Base-by-base conservation (phyloP, 305 asterid species). In the Ruellia speciosa region DNA sequence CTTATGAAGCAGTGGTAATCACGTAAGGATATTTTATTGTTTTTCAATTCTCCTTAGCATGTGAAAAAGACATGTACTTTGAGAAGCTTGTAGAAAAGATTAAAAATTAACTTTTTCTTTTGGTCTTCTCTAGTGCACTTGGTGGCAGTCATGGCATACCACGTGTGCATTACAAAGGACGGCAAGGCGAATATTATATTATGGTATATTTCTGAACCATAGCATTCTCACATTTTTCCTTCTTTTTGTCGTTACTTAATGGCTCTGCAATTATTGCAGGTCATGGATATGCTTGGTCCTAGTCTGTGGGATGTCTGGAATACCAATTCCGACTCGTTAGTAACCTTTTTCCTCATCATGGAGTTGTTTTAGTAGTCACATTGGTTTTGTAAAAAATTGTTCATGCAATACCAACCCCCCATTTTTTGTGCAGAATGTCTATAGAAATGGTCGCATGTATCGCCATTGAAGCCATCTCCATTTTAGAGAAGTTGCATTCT, bases 231-330 rank as follows among this genome's bases (percentile, higher is more conserved):
- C 11, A 10, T 13, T 14, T 63, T 50, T 19, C 35, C 31, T 48
- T 20, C 18, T 17, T 62, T 49, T 37, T 0, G 17, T n/a, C 48
- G 37, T 18, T 24, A 24, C 31, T 59, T 52, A 52, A 56, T 10
- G 50, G 57, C 41, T 46, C 45, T 50, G 31, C 37, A 14, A 48
- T 66, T 5, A 62, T 70, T 65, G 58, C 84, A 83, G 92, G 87
- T 83, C 43, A 80, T 83, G 90, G 90, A 80, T 65, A 76, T 77
- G 71, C 85, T 83, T 51, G 90, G 90, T 37, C 90, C 90, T 17
- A 83, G 87, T 68, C 73, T 83, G 19, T 80, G 82, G 79, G 90
- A 83, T 68, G 81, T 83, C 40, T 83, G 87, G 90, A 76, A 75
- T 56, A 75, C 69, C 48, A 77, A 72, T 47, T 74, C 83, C 15